A percentile compares a stretch with the other conserved stretches of the same genome.
Evolutionary conservation across 2,329 filamentous ascomycete species (phyloP).

Genomic region (Epichloe festucae): DNA sequence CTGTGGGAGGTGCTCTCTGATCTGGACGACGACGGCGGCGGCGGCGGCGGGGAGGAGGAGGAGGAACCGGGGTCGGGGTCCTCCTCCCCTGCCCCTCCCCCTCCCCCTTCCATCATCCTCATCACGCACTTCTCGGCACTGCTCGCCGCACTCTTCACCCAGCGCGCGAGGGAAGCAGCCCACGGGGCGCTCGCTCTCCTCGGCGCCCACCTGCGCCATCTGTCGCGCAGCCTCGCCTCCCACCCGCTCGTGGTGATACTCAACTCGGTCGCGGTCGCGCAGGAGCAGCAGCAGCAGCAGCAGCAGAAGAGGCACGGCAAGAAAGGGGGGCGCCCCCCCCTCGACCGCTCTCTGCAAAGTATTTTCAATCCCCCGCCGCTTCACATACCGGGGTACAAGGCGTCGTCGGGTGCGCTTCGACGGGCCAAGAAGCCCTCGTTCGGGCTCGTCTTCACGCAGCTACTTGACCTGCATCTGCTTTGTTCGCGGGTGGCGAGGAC

Average conservation of each 20-base stretch:
- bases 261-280: constrained; percentile 25
- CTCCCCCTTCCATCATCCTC: constrained; percentile 27
- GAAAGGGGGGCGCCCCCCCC: neutral
- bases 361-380: constrained; percentile 30
- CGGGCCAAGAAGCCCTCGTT: constrained; percentile 35
- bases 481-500: constrained; percentile 30
- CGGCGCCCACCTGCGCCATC: constrained; percentile 29
- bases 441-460: constrained; percentile 39
- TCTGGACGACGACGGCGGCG: constrained; percentile 20
- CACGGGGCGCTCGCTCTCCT: constrained; percentile 37
- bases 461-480: constrained; percentile 42
- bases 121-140: constrained; percentile 42
- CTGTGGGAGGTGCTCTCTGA: constrained; percentile 44
- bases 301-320: too few species aligned
- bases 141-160: constrained; percentile 38
- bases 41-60: accelerated
- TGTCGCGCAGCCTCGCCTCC: constrained; percentile 27
- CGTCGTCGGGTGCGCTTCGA: constrained; percentile 9
- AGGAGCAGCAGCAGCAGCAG: too few species aligned
- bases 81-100: accelerated
- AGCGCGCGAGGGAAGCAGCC: constrained; percentile 31
- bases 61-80: too few species aligned
- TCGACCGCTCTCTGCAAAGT: constrained; percentile 35
- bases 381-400: constrained; percentile 9
- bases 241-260: constrained; percentile 40